phyloP scores from a whole-genome alignment of 1,284 basidiomycete genomes.

The Moesziomyces sp. region DNA sequence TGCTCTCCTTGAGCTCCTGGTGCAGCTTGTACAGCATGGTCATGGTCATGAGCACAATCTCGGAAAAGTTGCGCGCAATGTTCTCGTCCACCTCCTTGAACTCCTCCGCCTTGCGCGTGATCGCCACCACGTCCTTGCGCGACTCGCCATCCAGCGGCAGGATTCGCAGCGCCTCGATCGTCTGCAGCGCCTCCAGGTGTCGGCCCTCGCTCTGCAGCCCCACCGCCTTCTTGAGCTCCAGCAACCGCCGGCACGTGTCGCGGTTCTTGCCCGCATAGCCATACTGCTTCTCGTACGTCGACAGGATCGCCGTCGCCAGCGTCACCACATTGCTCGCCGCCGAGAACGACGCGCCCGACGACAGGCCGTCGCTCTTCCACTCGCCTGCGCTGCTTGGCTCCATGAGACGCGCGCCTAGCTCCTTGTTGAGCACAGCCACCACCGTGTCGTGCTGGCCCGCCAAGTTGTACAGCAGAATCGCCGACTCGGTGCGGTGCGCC shows the following conservation, averaged over 20 bases:
- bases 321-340: slow-evolving; percentile 79
- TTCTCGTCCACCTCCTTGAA: slow-evolving; percentile 87
- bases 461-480: slow-evolving; percentile 94
- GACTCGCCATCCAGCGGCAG: slow-evolving; percentile 80
- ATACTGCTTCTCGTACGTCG: slow-evolving; percentile 79
- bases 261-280: slow-evolving; percentile 82
- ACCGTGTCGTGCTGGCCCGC: slow-evolving; percentile 91
- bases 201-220: slow-evolving; percentile 79
- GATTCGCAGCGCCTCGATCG: slow-evolving; percentile 87
- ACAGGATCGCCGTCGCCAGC: slow-evolving; percentile 83
- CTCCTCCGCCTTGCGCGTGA: slow-evolving; percentile 87
- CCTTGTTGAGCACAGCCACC: slow-evolving; percentile 85
- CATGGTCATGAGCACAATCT: slow-evolving; percentile 92
- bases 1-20: slow-evolving; percentile 60
- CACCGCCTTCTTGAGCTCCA: slow-evolving; percentile 85
- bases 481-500: slow-evolving; percentile 80
- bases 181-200: slow-evolving; percentile 82
- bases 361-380: slow-evolving; percentile 38
- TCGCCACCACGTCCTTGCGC: slow-evolving; percentile 79
- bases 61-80: slow-evolving; percentile 87
- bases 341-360: slow-evolving; percentile 69
- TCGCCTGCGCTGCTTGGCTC: slow-evolving; percentile 50
- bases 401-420: slow-evolving; percentile 77
- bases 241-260: slow-evolving; percentile 73
- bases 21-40: slow-evolving; percentile 77